A percentile compares a stretch with the other conserved stretches of the same genome.
These are phyloP conservation scores for Sporothrix euskadiensis DNA, from an alignment of 2,329 filamentous ascomycete species.

Conservation along the genomic window DNA sequence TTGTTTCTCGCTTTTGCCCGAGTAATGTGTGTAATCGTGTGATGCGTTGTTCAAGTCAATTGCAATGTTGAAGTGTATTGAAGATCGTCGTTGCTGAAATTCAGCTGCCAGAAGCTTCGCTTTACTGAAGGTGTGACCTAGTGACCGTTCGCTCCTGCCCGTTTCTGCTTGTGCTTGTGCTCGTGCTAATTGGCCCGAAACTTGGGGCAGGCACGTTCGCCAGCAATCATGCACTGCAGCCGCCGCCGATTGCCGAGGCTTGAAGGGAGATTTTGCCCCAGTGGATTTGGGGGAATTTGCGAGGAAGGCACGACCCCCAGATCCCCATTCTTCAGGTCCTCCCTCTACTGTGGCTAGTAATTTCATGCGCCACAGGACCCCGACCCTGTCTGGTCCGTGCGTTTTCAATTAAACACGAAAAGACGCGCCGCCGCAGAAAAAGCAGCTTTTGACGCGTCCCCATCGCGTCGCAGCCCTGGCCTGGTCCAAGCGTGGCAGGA, in stretches of 20 bases:
- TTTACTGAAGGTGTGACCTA: background rate
- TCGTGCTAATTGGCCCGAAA: conserved; percentile 27
- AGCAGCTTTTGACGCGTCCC: conserved; percentile 27
- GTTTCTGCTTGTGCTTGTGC: conserved; percentile 22
- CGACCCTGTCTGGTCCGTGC: conserved; percentile 21
- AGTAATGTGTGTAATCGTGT: background rate
- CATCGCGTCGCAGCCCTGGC: conserved; percentile 24
- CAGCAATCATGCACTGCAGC: conserved; percentile 1
- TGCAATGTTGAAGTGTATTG: background rate
- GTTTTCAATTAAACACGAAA: conserved; percentile 34
- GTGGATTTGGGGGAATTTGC: background rate
- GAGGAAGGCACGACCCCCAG: background rate
- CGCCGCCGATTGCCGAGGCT: conserved; percentile 29
- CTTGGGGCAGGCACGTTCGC: conserved; percentile 27
- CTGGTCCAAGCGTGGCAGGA: conserved; percentile 25
- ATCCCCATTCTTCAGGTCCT: background rate
- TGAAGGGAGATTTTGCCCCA: background rate
- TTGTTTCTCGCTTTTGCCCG: background rate
- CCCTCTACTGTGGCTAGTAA: conserved; percentile 24
- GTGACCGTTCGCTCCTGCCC: conserved; percentile 2
- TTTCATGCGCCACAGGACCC: conserved; percentile 18
- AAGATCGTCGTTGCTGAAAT: conserved; percentile 5
- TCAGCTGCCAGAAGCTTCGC: conserved; percentile 6
- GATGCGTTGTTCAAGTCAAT: background rate
- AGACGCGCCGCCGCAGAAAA: conserved; percentile 28